Percentiles rank a stretch among this genome's conserved stretches.
These are phyloP conservation scores for Cordyceps fumosorosea DNA, from an alignment of 2,329 filamentous ascomycete species.

Conservation along the genomic window DNA sequence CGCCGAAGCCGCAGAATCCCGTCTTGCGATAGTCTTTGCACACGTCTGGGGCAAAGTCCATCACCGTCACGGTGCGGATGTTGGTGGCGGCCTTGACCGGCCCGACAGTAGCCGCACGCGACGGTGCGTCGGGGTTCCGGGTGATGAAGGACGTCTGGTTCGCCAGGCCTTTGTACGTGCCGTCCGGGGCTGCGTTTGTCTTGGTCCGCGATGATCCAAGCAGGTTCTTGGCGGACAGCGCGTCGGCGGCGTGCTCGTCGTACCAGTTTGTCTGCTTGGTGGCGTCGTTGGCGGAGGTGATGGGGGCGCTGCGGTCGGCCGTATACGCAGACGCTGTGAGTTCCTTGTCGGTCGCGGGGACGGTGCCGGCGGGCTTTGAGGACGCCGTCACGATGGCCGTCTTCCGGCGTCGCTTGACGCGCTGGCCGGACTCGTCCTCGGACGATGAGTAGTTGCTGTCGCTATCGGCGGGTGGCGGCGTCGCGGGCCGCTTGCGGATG, in stretches of 20 bases:
- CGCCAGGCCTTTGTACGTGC: constrained; percentile 70
- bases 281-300: constrained; percentile 71
- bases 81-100: constrained; percentile 86
- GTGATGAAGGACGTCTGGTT: constrained; percentile 70
- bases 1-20: constrained; percentile 44
- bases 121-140: constrained; percentile 70
- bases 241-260: constrained; percentile 58
- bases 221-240: constrained; percentile 44
- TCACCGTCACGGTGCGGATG: constrained; percentile 82
- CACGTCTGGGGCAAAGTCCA: constrained; percentile 85
- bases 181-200: constrained; percentile 41
- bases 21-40: constrained; percentile 93
- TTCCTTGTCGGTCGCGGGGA: constrained; percentile 22
- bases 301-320: constrained; percentile 55
- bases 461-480: constrained; percentile 64
- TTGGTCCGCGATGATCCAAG: constrained; percentile 38
- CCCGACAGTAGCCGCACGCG: constrained; percentile 55
- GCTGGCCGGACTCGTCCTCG: constrained; percentile 69
- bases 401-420: constrained; percentile 73
- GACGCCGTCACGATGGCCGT: constrained; percentile 60
- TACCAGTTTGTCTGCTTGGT: constrained; percentile 89
- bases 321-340: constrained; percentile 47
- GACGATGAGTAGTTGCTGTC: constrained; percentile 62
- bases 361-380: constrained; percentile 36
- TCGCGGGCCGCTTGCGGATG: constrained; percentile 72